Percentiles rank a stretch among this genome's conserved stretches.
Conservation (phyloP, 495 filamentous ascomycete species). For the Aspergillus nanangensis region DNA sequence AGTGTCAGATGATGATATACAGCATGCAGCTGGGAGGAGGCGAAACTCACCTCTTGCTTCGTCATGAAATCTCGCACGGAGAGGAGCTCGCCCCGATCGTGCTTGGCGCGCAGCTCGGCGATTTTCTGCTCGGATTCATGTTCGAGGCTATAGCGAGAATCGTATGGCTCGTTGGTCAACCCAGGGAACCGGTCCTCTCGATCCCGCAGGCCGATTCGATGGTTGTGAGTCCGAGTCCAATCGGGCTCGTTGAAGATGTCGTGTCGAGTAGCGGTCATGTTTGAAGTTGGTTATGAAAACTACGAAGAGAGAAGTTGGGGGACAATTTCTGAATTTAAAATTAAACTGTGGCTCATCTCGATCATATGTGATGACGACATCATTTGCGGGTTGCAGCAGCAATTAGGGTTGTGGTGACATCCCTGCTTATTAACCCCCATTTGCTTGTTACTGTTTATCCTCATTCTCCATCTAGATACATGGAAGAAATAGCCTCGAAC, state of each 20-base stretch:
- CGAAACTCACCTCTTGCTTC: conserved; percentile 9
- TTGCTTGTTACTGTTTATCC: too few species aligned
- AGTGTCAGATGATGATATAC: background rate
- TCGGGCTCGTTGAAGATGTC: conserved; percentile 16
- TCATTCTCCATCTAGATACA: too few species aligned
- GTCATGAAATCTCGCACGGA: conserved; percentile 14
- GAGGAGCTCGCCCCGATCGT: conserved; percentile 8
- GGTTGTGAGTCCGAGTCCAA: conserved; percentile 10
- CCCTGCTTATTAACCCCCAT: too few species aligned
- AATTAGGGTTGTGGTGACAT: too few species aligned
- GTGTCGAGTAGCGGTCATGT: too few species aligned
- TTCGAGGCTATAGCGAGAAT: conserved; percentile 4
- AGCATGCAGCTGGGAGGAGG: background rate
- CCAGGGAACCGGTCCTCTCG: conserved; percentile 11
- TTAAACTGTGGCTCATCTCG: too few species aligned
- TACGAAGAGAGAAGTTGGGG: too few species aligned
- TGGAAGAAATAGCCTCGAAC: too few species aligned
- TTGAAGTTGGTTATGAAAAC: too few species aligned
- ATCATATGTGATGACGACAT: too few species aligned
- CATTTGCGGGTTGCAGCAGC: too few species aligned
- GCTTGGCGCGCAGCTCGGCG: conserved; percentile 12
- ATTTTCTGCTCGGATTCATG: conserved; percentile 18
- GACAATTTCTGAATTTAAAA: too few species aligned
- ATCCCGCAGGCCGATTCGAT: conserved; percentile 10
- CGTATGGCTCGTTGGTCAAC: conserved; percentile 13